Evolutionary conservation across 345 rosid species (phyloP), one percentile per base, ranked within the genome.

Genomic region (Arabidopsis arenosa): DNA sequence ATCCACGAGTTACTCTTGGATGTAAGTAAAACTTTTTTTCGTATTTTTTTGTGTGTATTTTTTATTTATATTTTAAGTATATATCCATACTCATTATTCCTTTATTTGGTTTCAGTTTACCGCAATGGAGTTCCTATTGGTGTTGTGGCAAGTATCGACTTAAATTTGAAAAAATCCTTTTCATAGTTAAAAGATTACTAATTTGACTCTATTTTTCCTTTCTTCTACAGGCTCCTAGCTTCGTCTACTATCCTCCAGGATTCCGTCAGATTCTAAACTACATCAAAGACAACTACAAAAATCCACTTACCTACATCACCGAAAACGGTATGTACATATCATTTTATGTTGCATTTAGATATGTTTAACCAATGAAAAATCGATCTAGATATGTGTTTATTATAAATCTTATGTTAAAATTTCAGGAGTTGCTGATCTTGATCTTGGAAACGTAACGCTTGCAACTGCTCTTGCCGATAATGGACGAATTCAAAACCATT

Each of bases 231-330:
- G 39, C 68, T 7, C 3, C 74, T 23, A 45, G 58, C 12, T 76
- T 76, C 3, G 65, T 69, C 11, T 69, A 76, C 39, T 76, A 62
- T 70, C 79, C 74, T 67, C 56, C 48, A 4, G 81, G 81, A 7
- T 35, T 66, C 67, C 68, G 68, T 18, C 12, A 26, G 23, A 63
- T 78, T 49, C 15, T 78, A 68, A 72, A 66, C 10, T 23, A 72
- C 47, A 49, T 75, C 35, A 75, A 58, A 66, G 41, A 47, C 15
- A 57, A 58, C 3, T 75, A 75, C 68, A 14, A 17, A 35, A 72
- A 72, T 44, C 81, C 81, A 41, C 73, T 57, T 9, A 78, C 67
- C 12, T 78, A 78, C 68, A 78, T 78, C 18, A 78, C 81, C 12
- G 74, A 78, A 65, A 66, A 78, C 4, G 77, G 74, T 78, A 56